A percentile compares a stretch with the other conserved stretches of the same genome.
These are phyloP conservation scores for Trichoderma orchidacearum DNA, from an alignment of 495 filamentous ascomycete genomes.

Conservation along the genomic window DNA sequence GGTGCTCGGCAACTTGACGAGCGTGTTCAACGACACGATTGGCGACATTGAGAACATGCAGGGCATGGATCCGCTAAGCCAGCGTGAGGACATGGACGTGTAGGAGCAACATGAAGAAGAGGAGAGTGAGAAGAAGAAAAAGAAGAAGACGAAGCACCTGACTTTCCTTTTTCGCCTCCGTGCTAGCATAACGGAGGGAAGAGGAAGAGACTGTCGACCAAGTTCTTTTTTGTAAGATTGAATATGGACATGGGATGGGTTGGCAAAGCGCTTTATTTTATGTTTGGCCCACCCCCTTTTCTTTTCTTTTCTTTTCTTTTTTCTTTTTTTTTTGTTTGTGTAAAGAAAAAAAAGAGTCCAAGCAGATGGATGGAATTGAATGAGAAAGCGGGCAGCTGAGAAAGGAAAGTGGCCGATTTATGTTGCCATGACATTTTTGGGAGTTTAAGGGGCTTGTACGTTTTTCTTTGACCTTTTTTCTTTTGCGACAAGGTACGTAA, in stretches of 20 bases:
- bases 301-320: slow-evolving; percentile 1
- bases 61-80: slow-evolving; percentile 17
- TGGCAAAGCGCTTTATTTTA: not conserved
- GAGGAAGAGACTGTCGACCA: not conserved
- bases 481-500: not conserved
- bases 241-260: slow-evolving; percentile 1
- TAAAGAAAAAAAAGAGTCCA: not conserved
- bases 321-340: not conserved
- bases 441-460: not conserved
- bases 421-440: not conserved
- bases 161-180: not conserved
- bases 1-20: slow-evolving; percentile 46
- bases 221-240: not conserved
- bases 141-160: not conserved
- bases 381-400: not conserved
- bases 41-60: slow-evolving; percentile 65
- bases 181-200: not conserved
- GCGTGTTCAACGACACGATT: slow-evolving; percentile 70
- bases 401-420: not conserved
- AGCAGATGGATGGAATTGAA: not conserved
- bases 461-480: not conserved
- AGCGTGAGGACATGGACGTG: slow-evolving; percentile 7
- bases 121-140: not conserved
- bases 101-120: not conserved
- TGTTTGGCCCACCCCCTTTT: not conserved